Evolutionary conservation across 2,329 filamentous ascomycete genomes (phyloP).

Genomic region (Ceratocystis lukuohia): DNA sequence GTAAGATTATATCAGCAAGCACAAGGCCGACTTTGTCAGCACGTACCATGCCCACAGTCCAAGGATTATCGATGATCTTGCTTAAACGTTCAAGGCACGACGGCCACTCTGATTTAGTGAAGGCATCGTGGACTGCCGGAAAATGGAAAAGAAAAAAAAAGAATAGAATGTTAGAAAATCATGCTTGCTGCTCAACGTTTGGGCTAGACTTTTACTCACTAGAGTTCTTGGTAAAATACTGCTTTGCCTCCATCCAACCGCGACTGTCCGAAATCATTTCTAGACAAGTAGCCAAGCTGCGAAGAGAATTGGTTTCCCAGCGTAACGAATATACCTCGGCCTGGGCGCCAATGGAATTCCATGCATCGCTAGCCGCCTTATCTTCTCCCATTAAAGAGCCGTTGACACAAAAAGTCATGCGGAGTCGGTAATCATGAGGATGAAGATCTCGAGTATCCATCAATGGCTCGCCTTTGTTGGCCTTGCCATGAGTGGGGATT

Average conservation of each 20-base stretch:
- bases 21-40: conserved; percentile 58
- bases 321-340: conserved; percentile 71
- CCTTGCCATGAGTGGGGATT: conserved; percentile 50
- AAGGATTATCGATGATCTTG: conserved; percentile 69
- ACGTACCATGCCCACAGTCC: conserved; percentile 60
- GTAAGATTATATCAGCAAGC: conserved; percentile 70
- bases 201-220: conserved; percentile 29
- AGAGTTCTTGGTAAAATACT: conserved; percentile 34
- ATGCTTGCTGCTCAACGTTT: not conserved
- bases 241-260: conserved; percentile 61
- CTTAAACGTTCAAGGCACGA: conserved; percentile 50
- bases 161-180: conserved; percentile 24
- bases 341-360: conserved; percentile 59
- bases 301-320: conserved; percentile 67
- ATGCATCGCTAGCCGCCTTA: conserved; percentile 56
- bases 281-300: conserved; percentile 65
- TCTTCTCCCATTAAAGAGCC: conserved; percentile 66
- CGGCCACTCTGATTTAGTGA: conserved; percentile 40
- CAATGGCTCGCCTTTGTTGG: conserved; percentile 28
- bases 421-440: conserved; percentile 51
- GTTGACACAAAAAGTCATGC: conserved; percentile 69
- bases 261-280: conserved; percentile 63
- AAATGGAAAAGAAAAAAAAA: conserved; percentile 34
- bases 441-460: conserved; percentile 39
- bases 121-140: conserved; percentile 25